Evolutionary conservation across 163 green algal species (phyloP).

Genomic region (Scenedesmus sp.): DNA sequence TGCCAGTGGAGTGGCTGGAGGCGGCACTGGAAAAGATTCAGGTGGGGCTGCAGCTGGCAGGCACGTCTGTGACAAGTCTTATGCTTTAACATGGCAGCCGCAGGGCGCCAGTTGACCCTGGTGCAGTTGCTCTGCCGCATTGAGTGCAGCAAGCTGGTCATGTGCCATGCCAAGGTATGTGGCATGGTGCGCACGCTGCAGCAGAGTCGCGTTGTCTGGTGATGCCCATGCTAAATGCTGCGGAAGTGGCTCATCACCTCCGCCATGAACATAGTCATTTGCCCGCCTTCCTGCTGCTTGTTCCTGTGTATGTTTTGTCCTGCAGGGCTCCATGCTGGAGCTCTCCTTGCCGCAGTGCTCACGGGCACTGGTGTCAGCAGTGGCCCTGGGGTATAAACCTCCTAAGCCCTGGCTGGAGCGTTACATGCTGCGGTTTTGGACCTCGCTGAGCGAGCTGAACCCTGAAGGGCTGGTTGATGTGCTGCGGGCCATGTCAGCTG

Average conservation of each 20-base stretch:
- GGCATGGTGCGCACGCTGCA: neutral
- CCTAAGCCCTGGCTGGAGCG: constrained; percentile 32
- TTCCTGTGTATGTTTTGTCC: neutral
- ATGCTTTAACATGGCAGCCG: too few relatives aligned
- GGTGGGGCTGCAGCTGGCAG: neutral
- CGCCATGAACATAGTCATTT: too few relatives aligned
- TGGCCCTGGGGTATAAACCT: constrained; percentile 31
- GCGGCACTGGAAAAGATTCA: neutral
- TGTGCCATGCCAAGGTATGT: neutral
- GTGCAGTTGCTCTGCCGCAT: too few relatives aligned
- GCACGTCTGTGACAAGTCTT: too few relatives aligned
- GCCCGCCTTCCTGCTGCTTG: neutral
- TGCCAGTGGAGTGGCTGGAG: constrained; percentile 11
- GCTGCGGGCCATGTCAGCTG: constrained; percentile 26
- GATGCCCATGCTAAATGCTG: too few relatives aligned
- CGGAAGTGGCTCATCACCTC: too few relatives aligned
- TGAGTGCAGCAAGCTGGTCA: too few relatives aligned
- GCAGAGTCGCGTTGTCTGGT: too few relatives aligned
- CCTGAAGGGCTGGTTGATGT: constrained; percentile 42
- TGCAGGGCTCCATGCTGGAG: constrained; percentile 4
- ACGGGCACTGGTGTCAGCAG: constrained; percentile 16
- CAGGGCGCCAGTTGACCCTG: too few relatives aligned
- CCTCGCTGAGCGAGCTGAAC: constrained; percentile 30
- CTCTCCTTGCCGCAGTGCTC: constrained; percentile 16
- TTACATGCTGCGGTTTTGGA: constrained; percentile 33